Evolutionary conservation across 2,329 filamentous ascomycete species (phyloP), one percentile per base, ranked within the genome.

Genomic region (Trichoderma arundinaceum): DNA sequence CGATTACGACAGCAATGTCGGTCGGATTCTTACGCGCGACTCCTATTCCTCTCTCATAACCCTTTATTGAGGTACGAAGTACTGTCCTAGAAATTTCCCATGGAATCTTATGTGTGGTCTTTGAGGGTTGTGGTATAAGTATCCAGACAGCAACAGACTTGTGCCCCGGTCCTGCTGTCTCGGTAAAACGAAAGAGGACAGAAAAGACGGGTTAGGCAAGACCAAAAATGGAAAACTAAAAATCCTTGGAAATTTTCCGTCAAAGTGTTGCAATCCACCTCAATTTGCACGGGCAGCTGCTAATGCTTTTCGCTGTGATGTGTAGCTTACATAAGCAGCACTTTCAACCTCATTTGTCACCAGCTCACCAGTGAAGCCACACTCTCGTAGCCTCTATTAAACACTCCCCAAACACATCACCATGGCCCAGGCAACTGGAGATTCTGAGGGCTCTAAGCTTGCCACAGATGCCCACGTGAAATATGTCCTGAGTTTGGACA

Each of bases 401-500:
- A 17, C 35, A 58, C 59, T 43, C 15, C 32, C 17, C 39, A 59
- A 41, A 39, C 17, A 41, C 41, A 48, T 61, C 71, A 74, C 60
- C 66, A 79, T 78, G 76, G 67, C 74, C 39, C 68, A 74, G 64
- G 69, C 56, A 39, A 60, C 65, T 56, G 44, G 69, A 48, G 22
- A 67, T 17, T 74, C 79, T 33, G 76, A 80, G 43, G 79, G 80
- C 69, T 77, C 78, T 28, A 76, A 79, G 68, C 80, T 88, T 56
- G 82, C 83, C 57, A 80, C 80, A 6, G 82, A 82, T 7, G 82
- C 84, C 22, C 95, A 99, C 77, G 92, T 98, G 73, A 88, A 88
- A 75, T 99, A 98, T 77, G 92, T 99, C 71, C 92, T 96, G 79
- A 92, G 90, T 74, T 85, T 99, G 71, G 93, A 99, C 78, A 93